Conservation (phyloP, 371 early-diverging fungal species). For the Rhizopus sp. region DNA sequence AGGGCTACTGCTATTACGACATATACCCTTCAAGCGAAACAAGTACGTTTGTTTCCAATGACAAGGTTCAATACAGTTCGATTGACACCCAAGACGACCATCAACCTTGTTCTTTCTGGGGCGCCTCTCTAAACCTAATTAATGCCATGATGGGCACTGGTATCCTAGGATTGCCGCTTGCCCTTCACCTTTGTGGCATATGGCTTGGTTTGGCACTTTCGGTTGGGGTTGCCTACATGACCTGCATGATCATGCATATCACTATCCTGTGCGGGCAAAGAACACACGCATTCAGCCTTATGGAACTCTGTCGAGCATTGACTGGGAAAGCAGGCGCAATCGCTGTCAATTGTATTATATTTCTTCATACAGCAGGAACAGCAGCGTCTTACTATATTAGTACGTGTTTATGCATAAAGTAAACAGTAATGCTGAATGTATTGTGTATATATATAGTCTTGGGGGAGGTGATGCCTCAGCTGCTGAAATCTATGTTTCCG, state of each 20-base stretch:
- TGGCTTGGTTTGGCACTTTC: constrained; percentile 51
- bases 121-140: constrained; percentile 43
- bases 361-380: constrained; percentile 54
- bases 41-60: background rate
- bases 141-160: constrained; percentile 67
- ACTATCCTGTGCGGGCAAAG: constrained; percentile 48
- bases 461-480: constrained; percentile 51
- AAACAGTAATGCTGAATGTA: background rate
- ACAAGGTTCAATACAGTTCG: background rate
- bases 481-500: constrained; percentile 34
- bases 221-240: constrained; percentile 39
- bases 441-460: constrained; percentile 29
- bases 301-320: constrained; percentile 34
- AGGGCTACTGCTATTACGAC: background rate
- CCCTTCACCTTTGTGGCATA: constrained; percentile 54
- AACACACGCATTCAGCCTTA: constrained; percentile 35
- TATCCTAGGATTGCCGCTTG: constrained; percentile 56
- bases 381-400: constrained; percentile 54
- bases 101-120: constrained; percentile 9
- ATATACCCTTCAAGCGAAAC: background rate
- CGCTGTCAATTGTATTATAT: constrained; percentile 43
- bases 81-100: background rate
- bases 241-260: constrained; percentile 50
- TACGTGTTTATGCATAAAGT: constrained; percentile 14
- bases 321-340: constrained; percentile 44